A percentile compares a stretch with the other conserved stretches of the same genome.
These are phyloP conservation scores for Saccharata proteae DNA, from an alignment of 2,329 filamentous ascomycete genomes.

Conservation along the genomic window DNA sequence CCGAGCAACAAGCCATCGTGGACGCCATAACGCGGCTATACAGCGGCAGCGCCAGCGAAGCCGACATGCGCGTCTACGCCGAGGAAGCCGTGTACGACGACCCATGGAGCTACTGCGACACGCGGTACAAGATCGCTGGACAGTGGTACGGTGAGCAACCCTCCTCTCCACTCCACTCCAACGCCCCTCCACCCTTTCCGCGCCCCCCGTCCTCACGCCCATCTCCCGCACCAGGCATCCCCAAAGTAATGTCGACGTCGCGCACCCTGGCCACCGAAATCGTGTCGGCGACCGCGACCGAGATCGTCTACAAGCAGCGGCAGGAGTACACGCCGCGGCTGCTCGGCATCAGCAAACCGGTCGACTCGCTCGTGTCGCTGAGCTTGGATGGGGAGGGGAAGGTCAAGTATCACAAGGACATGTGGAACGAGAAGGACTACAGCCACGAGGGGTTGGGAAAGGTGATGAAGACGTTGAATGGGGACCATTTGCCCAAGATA, in stretches of 20 bases:
- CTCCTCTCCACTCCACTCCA: too few relatives aligned
- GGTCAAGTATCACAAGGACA: constrained; percentile 37
- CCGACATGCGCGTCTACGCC: constrained; percentile 39
- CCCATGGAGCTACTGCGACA: constrained; percentile 38
- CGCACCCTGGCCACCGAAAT: constrained; percentile 31
- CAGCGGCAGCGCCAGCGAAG: constrained; percentile 33
- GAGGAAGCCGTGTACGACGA: constrained; percentile 36
- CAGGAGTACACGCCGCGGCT: constrained; percentile 35
- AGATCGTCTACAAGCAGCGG: constrained; percentile 36
- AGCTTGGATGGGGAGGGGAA: constrained; percentile 27
- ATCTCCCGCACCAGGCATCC: constrained; percentile 21
- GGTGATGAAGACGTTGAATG: constrained; percentile 38
- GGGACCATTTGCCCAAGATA: constrained; percentile 33
- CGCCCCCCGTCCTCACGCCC: too few relatives aligned
- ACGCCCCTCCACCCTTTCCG: too few relatives aligned
- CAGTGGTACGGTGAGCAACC: constrained; percentile 37
- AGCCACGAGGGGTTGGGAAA: constrained; percentile 35
- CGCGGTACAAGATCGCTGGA: constrained; percentile 38
- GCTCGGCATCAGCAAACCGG: constrained; percentile 24
- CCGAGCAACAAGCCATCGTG: constrained; percentile 29
- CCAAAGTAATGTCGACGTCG: constrained; percentile 29
- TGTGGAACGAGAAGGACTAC: constrained; percentile 40
- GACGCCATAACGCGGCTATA: constrained; percentile 33
- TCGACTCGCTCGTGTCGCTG: constrained; percentile 31
- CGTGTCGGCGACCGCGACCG: constrained; percentile 23